Base-by-base conservation (phyloP, 2,329 filamentous ascomycete genomes). In the Colletotrichum tropicale region DNA sequence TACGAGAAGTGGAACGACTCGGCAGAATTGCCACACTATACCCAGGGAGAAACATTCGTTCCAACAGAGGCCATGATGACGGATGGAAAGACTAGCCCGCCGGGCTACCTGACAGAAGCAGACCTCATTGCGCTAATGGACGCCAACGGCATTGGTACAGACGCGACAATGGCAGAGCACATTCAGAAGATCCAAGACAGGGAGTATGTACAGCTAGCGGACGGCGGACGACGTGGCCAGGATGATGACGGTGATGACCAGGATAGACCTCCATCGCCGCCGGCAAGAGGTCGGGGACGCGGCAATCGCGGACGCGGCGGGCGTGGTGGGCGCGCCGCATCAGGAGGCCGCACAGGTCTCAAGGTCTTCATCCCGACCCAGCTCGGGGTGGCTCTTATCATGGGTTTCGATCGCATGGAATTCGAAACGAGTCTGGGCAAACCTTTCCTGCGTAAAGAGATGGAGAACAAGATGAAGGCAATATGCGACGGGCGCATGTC, bases 161-260 rank as follows among this genome's bases (percentile, higher is more conserved):
- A 99, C 86, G 97, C 97, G 8, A 99, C 97, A 2, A 99, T 99
- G 97, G 97, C 97, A 0, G 97, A 99, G 81, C 97, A 99, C 82
- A 99, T 99, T 81, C 93, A 95, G 75, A 99, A 96, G 85, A 98
- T 99, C 80, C 96, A 98, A 84, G 92, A 96, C 74, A 90, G 97
- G 75, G 90, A 96, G 79, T 99, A 99, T 81, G 96, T 96, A 66
- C 91, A 92, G 72, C 93, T 94, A 3, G 86, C 82, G 82, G 91
- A 85, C 82, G 89, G 81, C 79, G 82, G 84, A 38, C 79, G 81
- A 70, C 75, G 82, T 71, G 80, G 83, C 60, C 85, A 83, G 30
- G 84, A 82, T 55, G 85, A 82, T 9, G 86, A 81, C 16, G 86
- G 84, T 36, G 86, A 84, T 34, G 86, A 85, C 62, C 83, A 82